These are phyloP conservation scores for Penicillium alfredii DNA, from an alignment of 495 filamentous ascomycete species.

Conservation along the genomic window DNA sequence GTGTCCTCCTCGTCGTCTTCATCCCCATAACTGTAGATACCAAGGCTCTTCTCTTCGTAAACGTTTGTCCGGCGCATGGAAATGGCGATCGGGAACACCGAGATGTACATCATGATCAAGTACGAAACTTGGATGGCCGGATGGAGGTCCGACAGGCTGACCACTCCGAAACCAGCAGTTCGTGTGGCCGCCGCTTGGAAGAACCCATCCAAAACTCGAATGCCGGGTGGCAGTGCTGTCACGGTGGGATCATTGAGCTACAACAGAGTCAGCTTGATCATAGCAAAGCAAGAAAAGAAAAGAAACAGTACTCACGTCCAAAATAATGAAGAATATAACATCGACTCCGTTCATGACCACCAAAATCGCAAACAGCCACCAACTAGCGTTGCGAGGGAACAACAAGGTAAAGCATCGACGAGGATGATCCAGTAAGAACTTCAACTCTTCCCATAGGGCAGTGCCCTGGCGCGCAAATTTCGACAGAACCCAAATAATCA, in stretches of 20 bases:
- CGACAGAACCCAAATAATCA: constrained; percentile 75
- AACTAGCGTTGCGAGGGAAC: constrained; percentile 84
- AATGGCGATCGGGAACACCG: constrained; percentile 91
- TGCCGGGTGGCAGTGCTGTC: constrained; percentile 54
- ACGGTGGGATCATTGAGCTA: constrained; percentile 65
- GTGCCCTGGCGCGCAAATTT: constrained; percentile 52
- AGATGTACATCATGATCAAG: constrained; percentile 99
- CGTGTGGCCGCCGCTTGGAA: constrained; percentile 85
- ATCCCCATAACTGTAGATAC: constrained; percentile 57
- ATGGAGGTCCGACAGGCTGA: constrained; percentile 71
- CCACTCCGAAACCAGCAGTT: constrained; percentile 79
- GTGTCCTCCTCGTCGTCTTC: constrained; percentile 33
- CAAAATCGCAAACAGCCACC: constrained; percentile 91
- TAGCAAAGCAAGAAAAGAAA: neutral
- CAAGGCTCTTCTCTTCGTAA: constrained; percentile 90
- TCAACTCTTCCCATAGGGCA: constrained; percentile 77
- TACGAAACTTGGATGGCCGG: constrained; percentile 93
- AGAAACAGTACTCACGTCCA: constrained; percentile 59
- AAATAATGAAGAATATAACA: constrained; percentile 79
- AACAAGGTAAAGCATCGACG: constrained; percentile 91
- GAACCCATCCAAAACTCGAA: constrained; percentile 72
- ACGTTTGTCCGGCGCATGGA: constrained; percentile 90
- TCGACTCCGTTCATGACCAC: constrained; percentile 75
- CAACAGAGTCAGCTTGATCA: constrained; percentile 12
- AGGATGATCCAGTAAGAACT: constrained; percentile 88